Evolutionary conservation across 2,329 filamentous ascomycete species (phyloP).

Genomic region (Cryphonectria radicalis): DNA sequence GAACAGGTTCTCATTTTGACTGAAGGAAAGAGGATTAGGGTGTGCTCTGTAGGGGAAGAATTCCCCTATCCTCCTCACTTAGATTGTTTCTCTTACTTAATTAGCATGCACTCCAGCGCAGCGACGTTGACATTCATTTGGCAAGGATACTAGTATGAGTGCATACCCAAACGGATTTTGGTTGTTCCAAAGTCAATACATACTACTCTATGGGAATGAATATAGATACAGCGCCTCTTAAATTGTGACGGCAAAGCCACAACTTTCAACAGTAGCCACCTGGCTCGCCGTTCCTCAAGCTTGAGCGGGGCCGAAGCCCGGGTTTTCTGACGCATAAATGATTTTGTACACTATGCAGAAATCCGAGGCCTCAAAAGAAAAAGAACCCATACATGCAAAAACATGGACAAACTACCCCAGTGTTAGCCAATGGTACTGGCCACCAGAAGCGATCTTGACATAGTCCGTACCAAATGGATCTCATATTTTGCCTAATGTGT

Average conservation of each 20-base stretch:
- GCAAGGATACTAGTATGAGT: not conserved
- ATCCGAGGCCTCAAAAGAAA: not conserved
- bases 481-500: too few species aligned
- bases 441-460: too few species aligned
- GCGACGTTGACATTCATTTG: conserved; percentile 19
- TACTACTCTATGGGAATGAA: not conserved
- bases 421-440: too few species aligned
- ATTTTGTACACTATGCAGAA: not conserved
- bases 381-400: too few species aligned
- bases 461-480: too few species aligned
- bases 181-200: not conserved
- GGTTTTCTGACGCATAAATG: not conserved
- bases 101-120: conserved; percentile 5
- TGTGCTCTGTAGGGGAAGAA: not conserved
- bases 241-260: not conserved
- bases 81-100: not conserved
- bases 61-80: not conserved
- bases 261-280: not conserved
- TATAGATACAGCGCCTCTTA: not conserved
- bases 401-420: too few species aligned
- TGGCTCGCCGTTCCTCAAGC: not conserved
- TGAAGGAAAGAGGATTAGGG: not conserved
- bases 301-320: not conserved
- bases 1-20: not conserved
- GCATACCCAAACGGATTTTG: conserved; percentile 9